Evolutionary conservation across 2,329 filamentous ascomycete genomes (phyloP), one percentile per base, ranked within the genome.

Genomic region (Pyricularia sp.): DNA sequence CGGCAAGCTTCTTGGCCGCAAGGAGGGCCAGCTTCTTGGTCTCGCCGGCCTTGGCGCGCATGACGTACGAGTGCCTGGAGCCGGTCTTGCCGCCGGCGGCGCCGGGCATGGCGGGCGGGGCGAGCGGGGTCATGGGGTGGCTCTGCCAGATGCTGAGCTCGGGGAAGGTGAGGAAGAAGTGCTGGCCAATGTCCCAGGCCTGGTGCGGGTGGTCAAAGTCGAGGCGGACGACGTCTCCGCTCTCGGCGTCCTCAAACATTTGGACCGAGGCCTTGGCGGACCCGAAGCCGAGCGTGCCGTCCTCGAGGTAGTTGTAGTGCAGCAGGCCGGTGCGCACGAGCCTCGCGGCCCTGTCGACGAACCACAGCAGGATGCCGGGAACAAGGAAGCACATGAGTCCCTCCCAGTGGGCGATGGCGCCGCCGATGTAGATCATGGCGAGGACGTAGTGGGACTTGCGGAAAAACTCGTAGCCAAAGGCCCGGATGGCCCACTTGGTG

Each of bases 321-420:
- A 92, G 78, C 7, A 90, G 75, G 0, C 81, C 81, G 0, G 86
- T 87, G 36, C 90, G 83, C 9, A 86, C 74, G 1, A 88, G 76
- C 6, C 91, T 83, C 11, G 87, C 81, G 0, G 78, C 82, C 9
- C 90, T 85, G 73, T 93, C 91, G 28, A 91, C 71, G 69, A 85
- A 82, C 83, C 90, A 90, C 20, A 93, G 81, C 1, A 86, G 79
- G 5, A 93, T 78, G 0, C 86, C 85, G 0, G 90, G 87, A 64
- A 91, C 82, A 75, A 93, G 83, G 79, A 90, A 93, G 75, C 88
- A 91, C 65, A 85, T 82, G 4, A 93, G 80, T 67, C 88, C 80
- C 67, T 82, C 77, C 91, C 91, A 94, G 75, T 94, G 91, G 0
- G 85, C 90, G 85, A 90, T 92, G 77, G 90, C 90, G 3, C 90